Base-by-base conservation (phyloP, 2,329 filamentous ascomycete genomes). In the Colletotrichum sp. region DNA sequence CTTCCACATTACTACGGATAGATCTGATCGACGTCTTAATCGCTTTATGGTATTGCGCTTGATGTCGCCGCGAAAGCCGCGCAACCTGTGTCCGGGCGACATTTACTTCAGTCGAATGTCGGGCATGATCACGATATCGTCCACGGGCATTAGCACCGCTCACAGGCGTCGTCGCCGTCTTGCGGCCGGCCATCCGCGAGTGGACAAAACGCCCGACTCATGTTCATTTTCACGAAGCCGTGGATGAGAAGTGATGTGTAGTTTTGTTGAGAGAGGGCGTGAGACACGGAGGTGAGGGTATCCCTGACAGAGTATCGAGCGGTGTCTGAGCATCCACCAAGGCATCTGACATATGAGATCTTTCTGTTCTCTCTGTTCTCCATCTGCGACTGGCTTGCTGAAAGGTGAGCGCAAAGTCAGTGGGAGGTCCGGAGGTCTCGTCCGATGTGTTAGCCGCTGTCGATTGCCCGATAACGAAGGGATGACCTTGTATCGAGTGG, bases 391-490 rank as follows among this genome's bases (percentile, higher is more conserved):
- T 44, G 68, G 64, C 34, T 15, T 28, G 36, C 55, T 44, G 32
- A 24, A 59, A 66, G 30, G n/a, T 36, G 6, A 13, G 39, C 49
- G 59, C 24, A 66, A 59, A 71, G 67, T 36, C 68, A 66, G 59
- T 52, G 62, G 72, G 55, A 60, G 52, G 65, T 34, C 69, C 72
- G 57, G 69, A 76, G 12, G 32, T 49, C 57, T 76, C 44, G 73
- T 73, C 64, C 73, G 70, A 69, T 36, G 34, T 68, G 26, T 36
- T 73, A 52, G 64, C 63, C 64, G 73, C 70, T 76, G 59, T 60
- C 64, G 73, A 76, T 76, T 73, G 64, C 49, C 59, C 70, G 70
- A 73, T 18, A n/a, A 15, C 49, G 64, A 76, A 76, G 75, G 75
- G 75, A 67, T 71, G 30, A 28, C 66, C 65, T 55, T 75, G 75